Evolutionary conservation across 1,284 basidiomycete genomes (phyloP), one percentile per base, ranked within the genome.

Genomic region (Naganishia sp.): DNA sequence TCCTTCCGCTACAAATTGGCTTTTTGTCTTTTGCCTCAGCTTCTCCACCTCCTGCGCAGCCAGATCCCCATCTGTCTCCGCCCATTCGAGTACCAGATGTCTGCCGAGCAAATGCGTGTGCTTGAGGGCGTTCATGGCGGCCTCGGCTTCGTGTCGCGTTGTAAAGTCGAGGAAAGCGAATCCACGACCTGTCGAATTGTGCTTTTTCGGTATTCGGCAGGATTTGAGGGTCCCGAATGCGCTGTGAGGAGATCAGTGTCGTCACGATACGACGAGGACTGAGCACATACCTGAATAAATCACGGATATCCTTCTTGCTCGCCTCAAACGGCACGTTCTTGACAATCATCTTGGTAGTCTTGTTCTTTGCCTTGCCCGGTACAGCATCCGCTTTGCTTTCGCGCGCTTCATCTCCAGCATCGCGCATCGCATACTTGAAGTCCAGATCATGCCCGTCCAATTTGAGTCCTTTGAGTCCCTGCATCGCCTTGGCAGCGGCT

Each of bases 251-350:
- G 45, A 53, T 51, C 23, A 43, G 67, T 41, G 21, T 39, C 32
- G 17, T 32, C 18, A 46, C 11, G n/a, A 3, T n/a, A 18, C 9
- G 35, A 32, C 6, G n/a, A n/a, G 9, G 47, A n/a, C 18, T 28
- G 6, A 31, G 50, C 70, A 83, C 88, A 61, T 71, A 92, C 90
- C 88, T 84, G 78, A 96, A 94, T 32, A 98, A 80, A 69, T 91
- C 88, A 62, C 90, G 84, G 23, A 99, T 84, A 72, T 99, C 95
- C 81, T 90, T 92, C 83, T 92, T 93, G 50, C 88, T 90, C 54
- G 90, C 91, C 80, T 99, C 95, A 81, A 99, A 99, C 23, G 95
- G 94, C 68, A 98, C 83, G 75, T 99, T 99, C 85, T 98, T 99
- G 73, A 98, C 90, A 54, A 98, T 85, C 83, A 98, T 87, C 84